Conservation (phyloP, 352 stramenopile genomes). For the Phytopythium oedochilum region DNA sequence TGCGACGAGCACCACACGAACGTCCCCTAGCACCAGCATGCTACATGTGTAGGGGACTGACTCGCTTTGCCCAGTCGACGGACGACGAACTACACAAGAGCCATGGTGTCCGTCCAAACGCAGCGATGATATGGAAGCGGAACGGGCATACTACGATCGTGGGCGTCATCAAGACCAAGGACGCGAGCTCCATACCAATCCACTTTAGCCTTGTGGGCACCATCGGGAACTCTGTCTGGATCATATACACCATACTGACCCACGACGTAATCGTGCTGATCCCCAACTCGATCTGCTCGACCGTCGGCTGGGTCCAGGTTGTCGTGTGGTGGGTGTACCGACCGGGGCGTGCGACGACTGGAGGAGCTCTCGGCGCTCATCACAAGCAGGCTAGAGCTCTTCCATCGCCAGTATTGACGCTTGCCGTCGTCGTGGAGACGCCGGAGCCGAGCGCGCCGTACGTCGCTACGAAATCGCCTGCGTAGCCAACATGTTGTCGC, state of each 20-base stretch:
- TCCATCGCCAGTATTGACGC: not conserved
- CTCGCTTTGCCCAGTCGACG: too few relatives aligned
- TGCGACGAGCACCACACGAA: too few relatives aligned
- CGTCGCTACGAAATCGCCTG: not conserved
- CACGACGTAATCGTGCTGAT: constrained; percentile 31
- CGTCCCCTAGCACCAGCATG: too few relatives aligned
- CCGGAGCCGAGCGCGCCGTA: not conserved
- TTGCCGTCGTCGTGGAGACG: not conserved
- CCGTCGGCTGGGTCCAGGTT: constrained; percentile 18
- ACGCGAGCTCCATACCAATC: constrained; percentile 31
- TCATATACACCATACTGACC: constrained; percentile 22
- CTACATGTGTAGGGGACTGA: too few relatives aligned
- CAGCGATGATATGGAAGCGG: too few relatives aligned
- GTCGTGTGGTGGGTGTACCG: constrained; percentile 23
- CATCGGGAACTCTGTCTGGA: constrained; percentile 25
- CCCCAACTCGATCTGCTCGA: constrained; percentile 19
- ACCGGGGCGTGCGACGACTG: not conserved
- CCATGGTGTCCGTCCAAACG: too few relatives aligned
- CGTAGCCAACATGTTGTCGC: too few relatives aligned
- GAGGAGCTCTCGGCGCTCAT: not conserved
- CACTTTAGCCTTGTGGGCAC: constrained; percentile 20
- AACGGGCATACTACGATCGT: too few relatives aligned
- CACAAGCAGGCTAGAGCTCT: not conserved
- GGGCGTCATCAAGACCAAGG: constrained; percentile 18
- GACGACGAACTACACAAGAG: too few relatives aligned